phyloP scores from a whole-genome alignment of 2,329 filamentous ascomycete species.

The Blastomyces gilchristii region DNA sequence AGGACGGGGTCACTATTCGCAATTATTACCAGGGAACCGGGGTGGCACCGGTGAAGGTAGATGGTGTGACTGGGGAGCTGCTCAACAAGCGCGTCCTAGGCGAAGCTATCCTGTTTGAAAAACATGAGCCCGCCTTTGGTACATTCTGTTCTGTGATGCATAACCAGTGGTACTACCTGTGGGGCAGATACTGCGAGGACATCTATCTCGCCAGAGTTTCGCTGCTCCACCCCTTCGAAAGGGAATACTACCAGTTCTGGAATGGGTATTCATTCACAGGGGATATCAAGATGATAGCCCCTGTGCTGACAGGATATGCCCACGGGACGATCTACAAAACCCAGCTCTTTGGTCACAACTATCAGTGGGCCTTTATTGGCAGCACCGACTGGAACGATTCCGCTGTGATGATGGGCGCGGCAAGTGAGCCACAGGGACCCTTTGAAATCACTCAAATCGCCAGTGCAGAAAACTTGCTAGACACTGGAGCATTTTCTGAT shows the following conservation, averaged over 20 bases:
- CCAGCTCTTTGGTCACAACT: slow-evolving; percentile 13
- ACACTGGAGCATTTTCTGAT: slow-evolving; percentile 1
- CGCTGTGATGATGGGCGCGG: slow-evolving; percentile 11
- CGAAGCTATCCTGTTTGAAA: slow-evolving; percentile 8
- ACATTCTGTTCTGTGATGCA: slow-evolving; percentile 13
- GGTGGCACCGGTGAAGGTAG: slow-evolving; percentile 10
- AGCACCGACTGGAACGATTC: slow-evolving; percentile 2
- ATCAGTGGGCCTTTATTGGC: slow-evolving; percentile 14
- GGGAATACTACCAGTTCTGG: slow-evolving; percentile 13
- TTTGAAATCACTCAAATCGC: slow-evolving; percentile 12
- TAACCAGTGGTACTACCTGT: slow-evolving; percentile 12
- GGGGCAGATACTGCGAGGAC: slow-evolving; percentile 11
- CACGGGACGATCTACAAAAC: slow-evolving; percentile 11
- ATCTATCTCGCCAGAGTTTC: slow-evolving; percentile 14
- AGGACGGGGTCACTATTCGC: background rate
- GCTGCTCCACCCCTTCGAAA: slow-evolving; percentile 9
- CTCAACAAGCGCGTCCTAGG: slow-evolving; percentile 6
- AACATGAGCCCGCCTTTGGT: slow-evolving; percentile 13
- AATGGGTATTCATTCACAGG: slow-evolving; percentile 11
- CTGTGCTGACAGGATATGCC: slow-evolving; percentile 12
- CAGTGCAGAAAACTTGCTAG: slow-evolving; percentile 3
- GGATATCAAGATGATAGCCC: slow-evolving; percentile 6
- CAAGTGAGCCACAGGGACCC: slow-evolving; percentile 9
- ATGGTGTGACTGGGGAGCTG: slow-evolving; percentile 8
- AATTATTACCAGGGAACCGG: slow-evolving; percentile 10